phyloP scores from a whole-genome alignment of 1,139 yeast genomes.

The Candida tunisiensis region DNA sequence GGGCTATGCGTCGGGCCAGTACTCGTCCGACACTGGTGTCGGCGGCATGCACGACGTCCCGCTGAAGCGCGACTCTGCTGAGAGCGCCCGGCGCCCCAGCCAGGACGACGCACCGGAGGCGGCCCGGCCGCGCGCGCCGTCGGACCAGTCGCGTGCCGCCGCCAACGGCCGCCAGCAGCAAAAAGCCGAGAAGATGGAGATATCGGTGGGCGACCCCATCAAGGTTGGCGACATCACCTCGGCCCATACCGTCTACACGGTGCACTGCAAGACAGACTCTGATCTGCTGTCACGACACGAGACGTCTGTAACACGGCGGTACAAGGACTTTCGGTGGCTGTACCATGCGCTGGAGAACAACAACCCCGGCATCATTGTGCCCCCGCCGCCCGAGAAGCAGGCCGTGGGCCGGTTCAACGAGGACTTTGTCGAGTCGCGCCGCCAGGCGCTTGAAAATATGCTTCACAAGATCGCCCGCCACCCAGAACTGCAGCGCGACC shows the following conservation, averaged over 20 bases:
- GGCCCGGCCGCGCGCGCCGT: background rate
- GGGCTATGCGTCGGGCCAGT: too few relatives aligned
- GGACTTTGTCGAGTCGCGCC: conserved; percentile 72
- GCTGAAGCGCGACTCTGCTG: conserved; percentile 1
- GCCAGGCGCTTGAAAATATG: conserved; percentile 84
- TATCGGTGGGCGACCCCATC: conserved; percentile 78
- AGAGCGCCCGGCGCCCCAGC: background rate
- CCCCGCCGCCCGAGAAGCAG: conserved; percentile 96
- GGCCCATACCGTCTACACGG: conserved; percentile 79
- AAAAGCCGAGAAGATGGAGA: conserved; percentile 24
- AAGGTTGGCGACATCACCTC: conserved; percentile 83
- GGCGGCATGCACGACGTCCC: background rate
- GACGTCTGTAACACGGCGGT: conserved; percentile 51
- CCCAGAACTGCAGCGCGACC: conserved; percentile 44
- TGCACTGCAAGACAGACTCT: conserved; percentile 38
- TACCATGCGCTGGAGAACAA: conserved; percentile 75
- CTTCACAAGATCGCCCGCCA: conserved; percentile 46
- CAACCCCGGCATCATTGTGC: conserved; percentile 82
- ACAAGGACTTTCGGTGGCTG: conserved; percentile 74
- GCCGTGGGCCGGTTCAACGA: conserved; percentile 80
- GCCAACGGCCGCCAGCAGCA: conserved; percentile 2
- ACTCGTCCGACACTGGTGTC: too few relatives aligned
- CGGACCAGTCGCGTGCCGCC: conserved; percentile 6
- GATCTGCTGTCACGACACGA: conserved; percentile 22
- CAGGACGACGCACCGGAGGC: background rate